Percentiles rank a stretch among this genome's conserved stretches.
phyloP scores from a whole-genome alignment of 2,329 filamentous ascomycete species.

The Penicillium aurantiogriseum region DNA sequence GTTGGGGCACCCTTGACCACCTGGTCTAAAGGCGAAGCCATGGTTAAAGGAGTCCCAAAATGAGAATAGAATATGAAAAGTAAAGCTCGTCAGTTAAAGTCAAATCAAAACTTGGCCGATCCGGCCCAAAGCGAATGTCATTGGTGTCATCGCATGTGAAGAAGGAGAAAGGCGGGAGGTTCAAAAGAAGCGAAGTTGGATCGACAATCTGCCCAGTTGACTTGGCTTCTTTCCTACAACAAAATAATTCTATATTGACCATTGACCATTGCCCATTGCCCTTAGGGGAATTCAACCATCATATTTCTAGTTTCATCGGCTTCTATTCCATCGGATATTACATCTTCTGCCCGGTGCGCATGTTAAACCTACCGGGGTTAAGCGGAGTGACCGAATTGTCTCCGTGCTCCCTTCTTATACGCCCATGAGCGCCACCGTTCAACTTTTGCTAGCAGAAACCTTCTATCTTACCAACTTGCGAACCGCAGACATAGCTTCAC shows the following conservation, averaged over 20 bases:
- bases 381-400: constrained; percentile 24
- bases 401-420: constrained; percentile 14
- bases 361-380: constrained; percentile 24
- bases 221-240: constrained; percentile 14
- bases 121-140: constrained; percentile 24
- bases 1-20: constrained; percentile 86
- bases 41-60: constrained; percentile 32
- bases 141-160: constrained; percentile 23
- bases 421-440: constrained; percentile 18
- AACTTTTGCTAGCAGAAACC: constrained; percentile 10
- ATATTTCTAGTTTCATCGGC: neutral
- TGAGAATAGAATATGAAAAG: neutral
- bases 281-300: neutral
- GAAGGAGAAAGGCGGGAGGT: constrained; percentile 12
- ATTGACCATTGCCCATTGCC: neutral
- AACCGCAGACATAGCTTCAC: neutral
- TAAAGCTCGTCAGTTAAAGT: constrained; percentile 1
- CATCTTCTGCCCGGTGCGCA: constrained; percentile 4
- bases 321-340: neutral
- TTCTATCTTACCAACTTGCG: constrained; percentile 4
- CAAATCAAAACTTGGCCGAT: constrained; percentile 28
- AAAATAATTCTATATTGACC: neutral
- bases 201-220: constrained; percentile 8
- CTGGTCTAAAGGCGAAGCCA: constrained; percentile 73
- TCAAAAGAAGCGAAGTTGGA: constrained; percentile 10